Evolutionary conservation across 208 protist species (phyloP).

Genomic region (Leishmania lainsoni): DNA sequence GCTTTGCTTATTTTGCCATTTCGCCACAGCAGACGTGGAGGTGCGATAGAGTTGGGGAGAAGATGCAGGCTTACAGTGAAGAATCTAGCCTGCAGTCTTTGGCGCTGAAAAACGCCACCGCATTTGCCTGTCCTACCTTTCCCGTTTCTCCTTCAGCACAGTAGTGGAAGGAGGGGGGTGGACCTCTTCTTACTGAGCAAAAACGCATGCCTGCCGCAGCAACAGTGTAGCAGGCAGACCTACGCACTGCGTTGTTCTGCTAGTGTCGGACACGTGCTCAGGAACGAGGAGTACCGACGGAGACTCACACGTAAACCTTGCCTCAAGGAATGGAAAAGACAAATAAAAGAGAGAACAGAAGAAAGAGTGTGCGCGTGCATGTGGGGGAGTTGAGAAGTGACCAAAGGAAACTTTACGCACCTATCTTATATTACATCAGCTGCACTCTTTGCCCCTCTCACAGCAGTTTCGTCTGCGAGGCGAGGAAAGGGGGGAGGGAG

Average conservation of each 20-base stretch:
- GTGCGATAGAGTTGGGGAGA: not conserved
- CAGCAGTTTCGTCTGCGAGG: not conserved
- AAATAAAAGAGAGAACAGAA: not conserved
- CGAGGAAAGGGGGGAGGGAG: not conserved
- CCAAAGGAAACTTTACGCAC: not conserved
- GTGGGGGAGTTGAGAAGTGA: not conserved
- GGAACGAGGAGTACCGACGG: not conserved
- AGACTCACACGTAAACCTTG: not conserved
- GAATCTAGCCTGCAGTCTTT: not conserved
- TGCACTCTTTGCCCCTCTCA: not conserved
- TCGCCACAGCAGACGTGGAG: not conserved
- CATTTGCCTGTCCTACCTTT: not conserved
- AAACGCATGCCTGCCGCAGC: not conserved
- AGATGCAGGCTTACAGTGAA: not conserved
- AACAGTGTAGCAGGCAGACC: not conserved
- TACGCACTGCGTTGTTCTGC: not conserved
- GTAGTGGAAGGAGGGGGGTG: not conserved
- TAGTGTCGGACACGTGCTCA: not conserved
- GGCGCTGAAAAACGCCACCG: not conserved
- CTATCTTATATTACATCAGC: constrained; percentile 11
- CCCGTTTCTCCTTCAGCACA: not conserved
- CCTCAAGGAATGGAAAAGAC: constrained; percentile 5
- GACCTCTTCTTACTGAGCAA: not conserved
- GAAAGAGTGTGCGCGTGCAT: not conserved
- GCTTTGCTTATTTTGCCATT: not conserved